phyloP scores from a whole-genome alignment of 169 alveolate species.

The Plasmodium fragile region DNA sequence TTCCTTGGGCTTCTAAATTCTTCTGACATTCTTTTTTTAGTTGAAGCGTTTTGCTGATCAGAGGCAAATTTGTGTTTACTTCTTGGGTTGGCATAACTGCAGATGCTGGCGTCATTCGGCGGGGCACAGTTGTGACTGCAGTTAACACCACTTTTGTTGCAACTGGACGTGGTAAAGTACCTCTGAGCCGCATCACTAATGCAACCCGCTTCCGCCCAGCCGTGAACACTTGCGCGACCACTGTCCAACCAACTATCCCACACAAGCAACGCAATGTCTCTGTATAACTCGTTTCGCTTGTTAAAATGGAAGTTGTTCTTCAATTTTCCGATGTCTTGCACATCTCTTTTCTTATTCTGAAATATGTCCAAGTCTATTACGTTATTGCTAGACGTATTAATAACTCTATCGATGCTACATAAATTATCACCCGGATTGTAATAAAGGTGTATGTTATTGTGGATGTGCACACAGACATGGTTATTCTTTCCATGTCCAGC shows the following conservation, averaged over 20 bases:
- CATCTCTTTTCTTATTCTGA: neutral
- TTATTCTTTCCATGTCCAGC: slow-evolving; percentile 16
- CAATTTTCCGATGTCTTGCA: neutral
- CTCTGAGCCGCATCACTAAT: neutral
- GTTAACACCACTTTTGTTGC: neutral
- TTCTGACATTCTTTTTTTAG: neutral
- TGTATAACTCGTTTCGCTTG: neutral
- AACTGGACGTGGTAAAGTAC: neutral
- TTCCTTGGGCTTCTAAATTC: slow-evolving; percentile 5
- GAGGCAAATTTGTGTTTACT: neutral
- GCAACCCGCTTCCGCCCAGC: neutral
- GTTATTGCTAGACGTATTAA: slow-evolving; percentile 10
- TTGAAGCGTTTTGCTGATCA: neutral
- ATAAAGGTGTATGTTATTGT: slow-evolving; percentile 30
- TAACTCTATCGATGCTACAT: slow-evolving; percentile 1
- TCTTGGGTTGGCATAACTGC: neutral
- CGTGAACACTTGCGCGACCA: neutral
- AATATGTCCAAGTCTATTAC: neutral
- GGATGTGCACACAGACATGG: slow-evolving; percentile 20
- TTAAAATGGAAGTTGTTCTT: slow-evolving; percentile 1
- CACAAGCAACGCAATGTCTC: neutral
- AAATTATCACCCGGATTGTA: neutral
- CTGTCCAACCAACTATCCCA: neutral
- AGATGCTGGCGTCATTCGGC: slow-evolving; percentile 1
- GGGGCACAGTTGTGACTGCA: slow-evolving; percentile 1